Conservation (phyloP, 2,329 filamentous ascomycete genomes). For the Ceratocystis albifundus region DNA sequence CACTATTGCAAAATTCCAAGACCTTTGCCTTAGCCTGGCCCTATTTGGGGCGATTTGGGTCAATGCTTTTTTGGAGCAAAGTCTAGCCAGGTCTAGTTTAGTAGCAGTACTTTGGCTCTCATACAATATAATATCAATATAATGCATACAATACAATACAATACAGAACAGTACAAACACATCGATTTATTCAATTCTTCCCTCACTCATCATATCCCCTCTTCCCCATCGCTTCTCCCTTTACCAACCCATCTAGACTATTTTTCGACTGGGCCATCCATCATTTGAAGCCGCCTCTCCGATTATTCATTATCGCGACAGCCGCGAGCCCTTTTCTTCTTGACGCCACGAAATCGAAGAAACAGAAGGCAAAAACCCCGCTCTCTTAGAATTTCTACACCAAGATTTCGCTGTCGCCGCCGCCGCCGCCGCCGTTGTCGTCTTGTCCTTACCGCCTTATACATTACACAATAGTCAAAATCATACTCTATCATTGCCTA, state of each 20-base stretch:
- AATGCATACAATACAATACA: too few relatives aligned
- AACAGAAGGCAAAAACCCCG: conserved; percentile 1
- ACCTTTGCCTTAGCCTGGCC: not conserved
- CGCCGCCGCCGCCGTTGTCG: not conserved
- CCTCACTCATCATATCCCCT: conserved; percentile 2
- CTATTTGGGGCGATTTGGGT: not conserved
- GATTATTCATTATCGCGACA: conserved; percentile 7
- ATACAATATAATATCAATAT: too few relatives aligned
- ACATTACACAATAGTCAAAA: not conserved
- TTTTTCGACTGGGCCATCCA: not conserved
- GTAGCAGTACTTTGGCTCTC: too few relatives aligned
- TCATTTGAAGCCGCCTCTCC: not conserved
- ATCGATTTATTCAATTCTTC: not conserved
- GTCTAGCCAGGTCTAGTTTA: not conserved
- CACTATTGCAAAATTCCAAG: not conserved
- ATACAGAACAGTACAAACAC: too few relatives aligned
- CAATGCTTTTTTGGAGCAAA: conserved; percentile 8
- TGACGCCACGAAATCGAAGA: not conserved
- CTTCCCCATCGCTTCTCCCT: not conserved
- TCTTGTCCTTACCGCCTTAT: not conserved
- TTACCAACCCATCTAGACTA: not conserved
- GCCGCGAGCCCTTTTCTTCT: too few relatives aligned
- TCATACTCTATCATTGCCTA: not conserved
- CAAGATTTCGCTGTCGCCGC: not conserved
- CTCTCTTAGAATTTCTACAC: not conserved